phyloP scores from a whole-genome alignment of 306 rosid species.

The Cicer arietinum region DNA sequence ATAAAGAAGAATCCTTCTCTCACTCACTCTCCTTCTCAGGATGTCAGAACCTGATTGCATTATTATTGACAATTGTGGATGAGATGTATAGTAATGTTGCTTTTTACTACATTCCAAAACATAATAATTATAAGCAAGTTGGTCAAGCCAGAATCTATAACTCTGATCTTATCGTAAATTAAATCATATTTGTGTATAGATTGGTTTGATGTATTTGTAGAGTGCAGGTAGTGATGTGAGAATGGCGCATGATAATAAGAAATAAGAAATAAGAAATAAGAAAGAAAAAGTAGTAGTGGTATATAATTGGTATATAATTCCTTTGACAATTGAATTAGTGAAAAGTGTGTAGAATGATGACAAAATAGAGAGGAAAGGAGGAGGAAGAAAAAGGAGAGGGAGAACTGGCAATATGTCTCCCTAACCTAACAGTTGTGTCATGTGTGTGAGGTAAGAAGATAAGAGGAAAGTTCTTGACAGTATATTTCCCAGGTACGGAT shows the following conservation, averaged over 20 bases:
- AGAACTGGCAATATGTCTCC: constrained; percentile 10
- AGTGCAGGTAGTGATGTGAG: neutral
- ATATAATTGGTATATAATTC: too few relatives aligned
- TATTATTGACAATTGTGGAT: neutral
- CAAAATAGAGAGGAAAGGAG: neutral
- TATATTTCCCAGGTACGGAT: neutral
- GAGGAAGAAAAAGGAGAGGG: neutral
- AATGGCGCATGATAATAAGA: neutral
- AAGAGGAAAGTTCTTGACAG: constrained; percentile 3
- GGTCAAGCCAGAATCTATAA: constrained; percentile 35
- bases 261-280: too few relatives aligned
- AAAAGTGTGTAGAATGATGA: neutral
- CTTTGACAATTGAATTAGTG: neutral
- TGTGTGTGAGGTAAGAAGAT: neutral
- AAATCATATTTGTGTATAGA: too few relatives aligned
- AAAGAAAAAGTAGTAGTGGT: too few relatives aligned
- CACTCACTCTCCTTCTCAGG: constrained; percentile 26
- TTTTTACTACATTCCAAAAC: constrained; percentile 17
- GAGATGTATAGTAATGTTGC: constrained; percentile 10
- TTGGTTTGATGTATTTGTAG: too few relatives aligned
- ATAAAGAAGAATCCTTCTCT: constrained; percentile 22
- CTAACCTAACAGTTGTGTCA: neutral
- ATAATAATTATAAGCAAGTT: constrained; percentile 19
- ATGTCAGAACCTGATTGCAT: constrained; percentile 41
- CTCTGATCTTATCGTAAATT: too few relatives aligned